Conservation (phyloP, 345 rosid species). For the Camelina laxa region DNA sequence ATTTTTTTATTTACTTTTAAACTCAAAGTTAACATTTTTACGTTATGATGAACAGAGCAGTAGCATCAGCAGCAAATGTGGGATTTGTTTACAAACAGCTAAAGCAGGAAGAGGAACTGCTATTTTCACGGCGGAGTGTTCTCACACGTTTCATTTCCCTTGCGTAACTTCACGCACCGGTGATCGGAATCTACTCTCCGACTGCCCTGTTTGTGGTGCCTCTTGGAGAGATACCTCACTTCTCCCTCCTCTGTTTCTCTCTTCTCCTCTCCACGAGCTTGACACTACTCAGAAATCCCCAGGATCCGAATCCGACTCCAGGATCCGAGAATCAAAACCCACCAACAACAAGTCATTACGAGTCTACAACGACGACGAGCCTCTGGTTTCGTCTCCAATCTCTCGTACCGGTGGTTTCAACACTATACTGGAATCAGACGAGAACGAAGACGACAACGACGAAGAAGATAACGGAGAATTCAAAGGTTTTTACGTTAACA, state of each 20-base stretch:
- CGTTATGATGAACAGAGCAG: constrained; percentile 45
- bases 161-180: constrained; percentile 61
- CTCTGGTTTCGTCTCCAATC: constrained; percentile 65
- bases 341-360: constrained; percentile 47
- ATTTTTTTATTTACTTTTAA: background rate
- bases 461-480: constrained; percentile 48
- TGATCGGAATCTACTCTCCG: constrained; percentile 48
- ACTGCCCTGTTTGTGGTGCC: constrained; percentile 75
- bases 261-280: constrained; percentile 25
- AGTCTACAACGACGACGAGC: constrained; percentile 85
- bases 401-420: constrained; percentile 59
- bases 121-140: constrained; percentile 87
- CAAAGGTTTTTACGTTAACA: constrained; percentile 62
- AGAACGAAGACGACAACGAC: constrained; percentile 54
- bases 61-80: constrained; percentile 52
- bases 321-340: constrained; percentile 32
- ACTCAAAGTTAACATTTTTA: background rate
- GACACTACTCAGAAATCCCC: constrained; percentile 28
- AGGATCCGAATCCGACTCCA: constrained; percentile 37
- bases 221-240: constrained; percentile 69
- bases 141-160: constrained; percentile 79
- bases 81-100: constrained; percentile 71
- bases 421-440: constrained; percentile 83
- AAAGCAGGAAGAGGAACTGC: constrained; percentile 80
- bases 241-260: constrained; percentile 41